Base-by-base conservation (phyloP, 495 filamentous ascomycete genomes). In the Penicillium cosmopolitanum region DNA sequence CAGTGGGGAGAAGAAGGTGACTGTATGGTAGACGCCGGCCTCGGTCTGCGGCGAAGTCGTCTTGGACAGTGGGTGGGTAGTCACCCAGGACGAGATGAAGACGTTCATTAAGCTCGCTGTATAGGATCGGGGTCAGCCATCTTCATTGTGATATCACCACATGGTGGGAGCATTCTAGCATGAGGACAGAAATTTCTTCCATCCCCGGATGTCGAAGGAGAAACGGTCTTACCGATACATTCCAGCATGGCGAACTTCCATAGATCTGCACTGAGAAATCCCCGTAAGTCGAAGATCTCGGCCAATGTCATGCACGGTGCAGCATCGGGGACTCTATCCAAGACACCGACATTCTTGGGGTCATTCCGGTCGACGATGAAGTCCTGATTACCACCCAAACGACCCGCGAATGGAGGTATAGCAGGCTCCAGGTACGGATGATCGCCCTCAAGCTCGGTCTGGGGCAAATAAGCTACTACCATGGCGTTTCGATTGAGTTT, bases 181-280 rank as follows among this genome's bases (percentile, higher is more conserved):
- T 44, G 42, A 44, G 16, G 5, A n/a, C 42, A 44, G 42, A 44
- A 19, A 16, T 44, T 44, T 44, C 42, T 44, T 9, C 15, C 11
- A 23, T n/a, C 23, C 46, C 2, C 19, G 46, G 46, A 48, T 25
- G 21, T 12, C 5, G 9, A 13, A 12, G 21, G 18, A 13, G 11
- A 28, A 12, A 23, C 10, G 11, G 6, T 15, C 61, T 25, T 61
- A 76, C 72, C 72, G 4, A 76, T 61, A 50, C 58, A 75, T 62
- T 82, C 79, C 0, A 79, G 62, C 10, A 76, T 53, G 1, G 71
- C 77, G 21, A 76, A 72, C 55, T 80, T 82, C 76, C 78, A 84
- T 18, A 81, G 60, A 55, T 77, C 73, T 2, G 63, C n/a, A 50
- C 70, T 68, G 0, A 12, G n/a, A 48, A 82, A 78, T 12, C 71